Conservation (phyloP, 371 early-diverging fungal species). For the Zopfochytrium polystomum region DNA sequence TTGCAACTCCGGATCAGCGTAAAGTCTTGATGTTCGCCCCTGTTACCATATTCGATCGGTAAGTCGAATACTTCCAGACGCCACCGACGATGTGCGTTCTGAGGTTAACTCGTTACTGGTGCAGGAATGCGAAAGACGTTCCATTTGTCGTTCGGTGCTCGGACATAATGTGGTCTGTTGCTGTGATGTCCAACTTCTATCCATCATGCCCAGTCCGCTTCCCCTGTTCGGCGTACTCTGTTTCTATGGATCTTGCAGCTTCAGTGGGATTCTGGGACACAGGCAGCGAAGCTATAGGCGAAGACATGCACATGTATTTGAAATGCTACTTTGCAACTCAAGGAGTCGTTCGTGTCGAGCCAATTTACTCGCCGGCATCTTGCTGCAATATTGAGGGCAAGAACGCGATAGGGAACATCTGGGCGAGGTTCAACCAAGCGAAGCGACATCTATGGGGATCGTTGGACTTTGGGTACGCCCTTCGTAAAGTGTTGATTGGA, state of each 20-base stretch:
- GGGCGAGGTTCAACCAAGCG: conserved; percentile 65
- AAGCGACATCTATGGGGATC: conserved; percentile 64
- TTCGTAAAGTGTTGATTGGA: not conserved
- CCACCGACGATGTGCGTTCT: not conserved
- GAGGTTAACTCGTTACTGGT: not conserved
- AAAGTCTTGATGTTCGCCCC: conserved; percentile 61
- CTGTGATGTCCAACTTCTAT: conserved; percentile 73
- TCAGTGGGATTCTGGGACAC: conserved; percentile 76
- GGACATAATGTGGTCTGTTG: conserved; percentile 75
- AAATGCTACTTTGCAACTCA: conserved; percentile 75
- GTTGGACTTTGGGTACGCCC: conserved; percentile 44
- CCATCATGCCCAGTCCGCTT: conserved; percentile 63
- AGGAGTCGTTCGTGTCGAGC: conserved; percentile 60
- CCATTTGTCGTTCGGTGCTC: conserved; percentile 72
- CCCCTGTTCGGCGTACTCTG: conserved; percentile 74
- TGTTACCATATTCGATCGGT: conserved; percentile 70
- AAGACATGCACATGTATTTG: conserved; percentile 83
- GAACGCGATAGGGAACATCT: conserved; percentile 43
- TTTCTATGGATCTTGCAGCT: conserved; percentile 66
- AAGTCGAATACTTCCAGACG: conserved; percentile 8
- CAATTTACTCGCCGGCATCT: conserved; percentile 73
- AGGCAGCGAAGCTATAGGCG: conserved; percentile 74
- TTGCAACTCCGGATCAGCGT: conserved; percentile 33
- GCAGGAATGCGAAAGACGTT: conserved; percentile 67
- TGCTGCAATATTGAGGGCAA: conserved; percentile 66